Percentiles rank a stretch among this genome's conserved stretches.
Evolutionary conservation across 2,329 filamentous ascomycete genomes (phyloP).

Genomic region (Zymoseptoria brevis): DNA sequence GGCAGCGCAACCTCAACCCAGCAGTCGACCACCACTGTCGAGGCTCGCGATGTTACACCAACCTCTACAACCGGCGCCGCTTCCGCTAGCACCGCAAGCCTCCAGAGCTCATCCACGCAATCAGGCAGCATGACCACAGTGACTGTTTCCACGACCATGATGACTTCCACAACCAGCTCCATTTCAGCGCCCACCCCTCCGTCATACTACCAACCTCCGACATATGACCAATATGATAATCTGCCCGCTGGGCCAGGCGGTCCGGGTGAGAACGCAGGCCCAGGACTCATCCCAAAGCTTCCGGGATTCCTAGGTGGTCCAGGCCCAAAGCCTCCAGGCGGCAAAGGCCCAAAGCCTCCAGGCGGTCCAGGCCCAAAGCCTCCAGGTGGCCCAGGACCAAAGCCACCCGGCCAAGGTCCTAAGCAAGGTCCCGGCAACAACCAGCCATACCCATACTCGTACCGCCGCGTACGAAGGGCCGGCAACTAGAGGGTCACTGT

Average conservation of each 20-base stretch:
- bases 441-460: neutral
- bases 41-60: neutral
- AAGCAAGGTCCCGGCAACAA: neutral
- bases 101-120: neutral
- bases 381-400: neutral
- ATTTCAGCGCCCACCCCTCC: neutral
- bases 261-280: neutral
- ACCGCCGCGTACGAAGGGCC: neutral
- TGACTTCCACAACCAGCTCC: neutral
- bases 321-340: neutral
- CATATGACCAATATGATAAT: neutral
- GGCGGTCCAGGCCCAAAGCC: neutral
- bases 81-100: neutral
- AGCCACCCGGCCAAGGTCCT: neutral
- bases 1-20: neutral
- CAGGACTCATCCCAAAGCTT: neutral
- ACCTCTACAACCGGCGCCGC: neutral
- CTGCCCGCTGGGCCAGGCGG: neutral
- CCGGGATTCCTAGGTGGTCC: neutral
- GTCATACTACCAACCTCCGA: neutral
- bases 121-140: neutral
- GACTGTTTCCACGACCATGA: neutral
- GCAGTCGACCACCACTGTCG: neutral
- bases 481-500: neutral
- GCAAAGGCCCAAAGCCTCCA: neutral